These are phyloP conservation scores for Amanita rubescens DNA, from an alignment of 768 basidiomycete genomes.

Conservation along the genomic window DNA sequence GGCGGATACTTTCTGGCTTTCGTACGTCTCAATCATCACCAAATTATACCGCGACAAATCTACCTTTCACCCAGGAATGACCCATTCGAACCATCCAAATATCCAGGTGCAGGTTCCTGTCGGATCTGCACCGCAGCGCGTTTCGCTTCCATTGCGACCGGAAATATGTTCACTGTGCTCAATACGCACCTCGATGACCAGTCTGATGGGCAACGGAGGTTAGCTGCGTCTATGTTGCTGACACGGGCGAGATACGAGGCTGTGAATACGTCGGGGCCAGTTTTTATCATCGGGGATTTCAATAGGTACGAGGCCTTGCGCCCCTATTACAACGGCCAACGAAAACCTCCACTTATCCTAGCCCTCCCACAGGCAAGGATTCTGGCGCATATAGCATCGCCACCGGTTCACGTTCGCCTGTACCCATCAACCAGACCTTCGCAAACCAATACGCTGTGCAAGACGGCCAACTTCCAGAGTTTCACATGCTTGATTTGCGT, in stretches of 20 bases:
- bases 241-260: constrained; percentile 44
- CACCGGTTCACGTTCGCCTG: constrained; percentile 33
- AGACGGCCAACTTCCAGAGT: constrained; percentile 22
- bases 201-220: constrained; percentile 42
- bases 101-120: constrained; percentile 42
- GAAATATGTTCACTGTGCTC: constrained; percentile 30
- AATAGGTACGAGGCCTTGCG: constrained; percentile 27
- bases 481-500: constrained; percentile 39
- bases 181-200: constrained; percentile 51
- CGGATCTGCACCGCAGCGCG: constrained; percentile 42
- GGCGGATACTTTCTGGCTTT: constrained; percentile 50
- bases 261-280: constrained; percentile 27
- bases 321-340: neutral
- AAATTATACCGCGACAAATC: neutral
- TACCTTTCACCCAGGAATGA: constrained; percentile 24
- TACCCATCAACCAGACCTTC: constrained; percentile 36
- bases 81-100: constrained; percentile 41
- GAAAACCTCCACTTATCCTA: constrained; percentile 11
- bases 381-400: constrained; percentile 45
- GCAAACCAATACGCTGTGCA: constrained; percentile 31
- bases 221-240: constrained; percentile 46
- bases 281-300: constrained; percentile 48
- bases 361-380: constrained; percentile 34
- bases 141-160: constrained; percentile 21
- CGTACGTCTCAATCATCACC: constrained; percentile 26